A percentile compares a stretch with the other conserved stretches of the same genome.
phyloP scores from a whole-genome alignment of 768 basidiomycete genomes.

The Boletus rubropictus region DNA sequence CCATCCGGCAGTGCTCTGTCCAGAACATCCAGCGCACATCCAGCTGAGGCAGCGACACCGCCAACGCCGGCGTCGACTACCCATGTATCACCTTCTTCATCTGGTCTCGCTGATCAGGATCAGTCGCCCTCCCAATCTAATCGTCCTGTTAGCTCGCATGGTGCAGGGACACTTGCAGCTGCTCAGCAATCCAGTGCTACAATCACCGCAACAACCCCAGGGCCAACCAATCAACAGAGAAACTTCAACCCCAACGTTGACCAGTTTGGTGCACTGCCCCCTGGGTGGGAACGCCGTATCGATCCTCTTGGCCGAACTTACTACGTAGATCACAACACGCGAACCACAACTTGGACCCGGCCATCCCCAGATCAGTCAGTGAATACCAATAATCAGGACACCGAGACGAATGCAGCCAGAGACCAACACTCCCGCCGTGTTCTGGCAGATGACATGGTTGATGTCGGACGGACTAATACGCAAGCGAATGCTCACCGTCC shows the following conservation, averaged over 20 bases:
- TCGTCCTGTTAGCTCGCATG: constrained; percentile 36
- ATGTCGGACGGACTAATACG: constrained; percentile 49
- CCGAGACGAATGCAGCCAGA: constrained; percentile 77
- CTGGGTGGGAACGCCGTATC: constrained; percentile 94
- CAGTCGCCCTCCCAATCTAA: constrained; percentile 23
- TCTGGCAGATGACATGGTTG: constrained; percentile 81
- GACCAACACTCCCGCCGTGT: constrained; percentile 82
- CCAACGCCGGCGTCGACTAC: constrained; percentile 38
- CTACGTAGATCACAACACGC: constrained; percentile 98
- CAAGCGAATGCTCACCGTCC: constrained; percentile 39
- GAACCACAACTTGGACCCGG: constrained; percentile 96
- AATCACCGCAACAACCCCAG: constrained; percentile 32
- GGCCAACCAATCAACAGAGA: constrained; percentile 47
- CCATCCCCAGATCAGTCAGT: constrained; percentile 73
- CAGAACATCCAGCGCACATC: constrained; percentile 63
- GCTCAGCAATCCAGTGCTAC: constrained; percentile 19
- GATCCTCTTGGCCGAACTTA: constrained; percentile 95
- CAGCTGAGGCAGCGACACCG: constrained; percentile 45
- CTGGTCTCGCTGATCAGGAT: constrained; percentile 28
- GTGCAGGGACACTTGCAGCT: constrained; percentile 14
- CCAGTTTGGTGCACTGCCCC: constrained; percentile 85
- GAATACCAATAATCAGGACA: constrained; percentile 66
- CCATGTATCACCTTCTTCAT: constrained; percentile 22
- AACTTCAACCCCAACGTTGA: constrained; percentile 96
- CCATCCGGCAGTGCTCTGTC: constrained; percentile 45